These are phyloP conservation scores for Roridomyces roridus DNA, from an alignment of 768 basidiomycete genomes.

Conservation along the genomic window DNA sequence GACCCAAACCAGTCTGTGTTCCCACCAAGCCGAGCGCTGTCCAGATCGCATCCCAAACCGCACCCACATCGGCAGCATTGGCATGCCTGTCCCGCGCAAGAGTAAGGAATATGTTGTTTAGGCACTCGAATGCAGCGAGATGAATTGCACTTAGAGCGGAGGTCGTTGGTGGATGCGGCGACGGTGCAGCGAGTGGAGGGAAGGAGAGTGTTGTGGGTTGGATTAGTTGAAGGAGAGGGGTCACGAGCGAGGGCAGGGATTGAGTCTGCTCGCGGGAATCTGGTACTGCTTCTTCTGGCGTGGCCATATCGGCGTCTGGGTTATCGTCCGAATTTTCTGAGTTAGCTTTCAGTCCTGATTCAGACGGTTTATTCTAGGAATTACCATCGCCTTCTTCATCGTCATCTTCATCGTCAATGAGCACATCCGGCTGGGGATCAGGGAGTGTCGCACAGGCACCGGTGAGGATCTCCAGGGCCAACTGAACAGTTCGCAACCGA, in stretches of 20 bases:
- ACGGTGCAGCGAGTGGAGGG: constrained; percentile 70
- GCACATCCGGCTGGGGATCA: constrained; percentile 61
- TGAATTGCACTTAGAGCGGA: constrained; percentile 86
- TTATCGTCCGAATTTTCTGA: constrained; percentile 37
- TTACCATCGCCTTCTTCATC: constrained; percentile 35
- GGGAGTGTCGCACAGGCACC: constrained; percentile 88
- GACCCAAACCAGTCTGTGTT: constrained; percentile 62
- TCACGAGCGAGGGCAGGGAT: constrained; percentile 65
- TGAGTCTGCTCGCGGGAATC: constrained; percentile 37
- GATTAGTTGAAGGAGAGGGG: constrained; percentile 70
- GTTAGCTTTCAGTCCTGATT: constrained; percentile 12
- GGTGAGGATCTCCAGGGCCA: constrained; percentile 89
- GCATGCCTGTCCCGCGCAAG: constrained; percentile 50
- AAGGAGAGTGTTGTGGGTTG: constrained; percentile 85
- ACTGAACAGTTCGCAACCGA: constrained; percentile 73
- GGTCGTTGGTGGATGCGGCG: constrained; percentile 87
- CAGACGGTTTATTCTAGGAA: no score
- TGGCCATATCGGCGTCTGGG: constrained; percentile 46
- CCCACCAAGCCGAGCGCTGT: constrained; percentile 63
- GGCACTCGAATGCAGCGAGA: constrained; percentile 83
- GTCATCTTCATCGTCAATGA: constrained; percentile 38
- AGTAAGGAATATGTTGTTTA: constrained; percentile 89
- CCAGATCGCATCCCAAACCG: constrained; percentile 76
- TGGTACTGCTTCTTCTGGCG: constrained; percentile 40
- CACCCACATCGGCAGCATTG: constrained; percentile 54